Evolutionary conservation across 768 basidiomycete species (phyloP).

Genomic region (Tylopilus plumbeoviolaceoides): DNA sequence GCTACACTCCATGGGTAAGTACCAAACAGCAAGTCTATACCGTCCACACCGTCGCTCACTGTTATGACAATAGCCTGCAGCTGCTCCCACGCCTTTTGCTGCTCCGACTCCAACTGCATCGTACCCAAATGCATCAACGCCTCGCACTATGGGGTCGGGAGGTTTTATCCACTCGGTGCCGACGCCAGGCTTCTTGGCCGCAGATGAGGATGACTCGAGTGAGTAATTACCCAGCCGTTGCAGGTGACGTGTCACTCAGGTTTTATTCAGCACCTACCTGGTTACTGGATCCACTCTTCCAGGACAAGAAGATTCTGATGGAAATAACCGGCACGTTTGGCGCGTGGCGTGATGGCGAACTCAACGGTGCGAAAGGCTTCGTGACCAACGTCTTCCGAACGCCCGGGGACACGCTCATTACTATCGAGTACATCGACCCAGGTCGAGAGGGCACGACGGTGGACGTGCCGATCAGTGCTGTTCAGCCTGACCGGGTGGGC

Average conservation of each 20-base stretch:
- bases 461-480: constrained; percentile 39
- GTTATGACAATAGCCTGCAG: constrained; percentile 23
- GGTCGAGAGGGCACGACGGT: constrained; percentile 31
- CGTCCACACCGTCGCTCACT: constrained; percentile 11
- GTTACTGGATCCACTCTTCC: constrained; percentile 27
- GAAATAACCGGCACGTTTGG: constrained; percentile 25
- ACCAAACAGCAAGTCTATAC: constrained; percentile 15
- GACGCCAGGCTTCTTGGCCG: constrained; percentile 26
- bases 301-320: constrained; percentile 27
- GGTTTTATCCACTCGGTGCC: constrained; percentile 27
- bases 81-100: constrained; percentile 37
- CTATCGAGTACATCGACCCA: constrained; percentile 29
- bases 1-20: constrained; percentile 33
- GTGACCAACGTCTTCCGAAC: constrained; percentile 25
- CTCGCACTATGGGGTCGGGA: constrained; percentile 25
- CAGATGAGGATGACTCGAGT: constrained; percentile 29
- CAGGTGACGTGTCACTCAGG: constrained; percentile 18
- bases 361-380: constrained; percentile 26
- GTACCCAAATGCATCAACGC: constrained; percentile 31
- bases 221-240: constrained; percentile 9
- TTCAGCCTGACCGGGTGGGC: constrained; percentile 35
- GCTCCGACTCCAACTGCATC: constrained; percentile 28
- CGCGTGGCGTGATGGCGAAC: constrained; percentile 29
- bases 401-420: constrained; percentile 24
- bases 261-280: constrained; percentile 23